These are phyloP conservation scores for Carallia pectinifolia DNA, from an alignment of 345 rosid genomes.

Conservation along the genomic window DNA sequence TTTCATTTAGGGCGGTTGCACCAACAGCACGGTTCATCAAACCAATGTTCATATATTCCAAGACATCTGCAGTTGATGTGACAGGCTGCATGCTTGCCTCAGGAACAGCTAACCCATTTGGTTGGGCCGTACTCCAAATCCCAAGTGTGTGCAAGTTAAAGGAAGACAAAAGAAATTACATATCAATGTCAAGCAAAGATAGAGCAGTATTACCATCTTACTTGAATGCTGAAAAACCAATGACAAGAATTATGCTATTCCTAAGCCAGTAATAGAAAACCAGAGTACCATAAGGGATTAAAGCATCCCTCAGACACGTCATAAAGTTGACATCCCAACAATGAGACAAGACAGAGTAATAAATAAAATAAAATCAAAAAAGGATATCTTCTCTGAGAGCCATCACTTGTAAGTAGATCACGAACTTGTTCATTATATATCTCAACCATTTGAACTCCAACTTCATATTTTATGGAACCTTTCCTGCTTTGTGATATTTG, in stretches of 20 bases:
- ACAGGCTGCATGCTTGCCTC: conserved; percentile 93
- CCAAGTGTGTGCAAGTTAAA: conserved; percentile 95
- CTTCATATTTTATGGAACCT: conserved; percentile 68
- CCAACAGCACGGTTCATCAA: conserved; percentile 83
- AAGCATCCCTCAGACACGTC: background rate
- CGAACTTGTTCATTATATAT: conserved; percentile 99
- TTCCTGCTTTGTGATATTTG: conserved; percentile 70
- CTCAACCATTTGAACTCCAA: conserved; percentile 98
- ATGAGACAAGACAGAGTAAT: conserved; percentile 6
- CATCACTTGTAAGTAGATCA: conserved; percentile 69
- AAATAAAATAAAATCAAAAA: conserved; percentile 18
- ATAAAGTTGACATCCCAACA: background rate
- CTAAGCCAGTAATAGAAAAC: background rate
- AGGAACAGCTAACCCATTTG: conserved; percentile 98
- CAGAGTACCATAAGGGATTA: background rate
- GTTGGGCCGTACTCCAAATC: conserved; percentile 90
- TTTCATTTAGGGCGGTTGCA: conserved; percentile 87
- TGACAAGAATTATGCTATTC: background rate
- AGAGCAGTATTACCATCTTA: background rate
- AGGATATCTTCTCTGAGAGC: conserved; percentile 91
- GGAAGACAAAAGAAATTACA: conserved; percentile 26
- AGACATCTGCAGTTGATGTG: conserved; percentile 78
- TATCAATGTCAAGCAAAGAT: conserved; percentile 5
- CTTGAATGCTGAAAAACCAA: background rate
- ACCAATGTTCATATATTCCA: conserved; percentile 84